A percentile compares a stretch with the other conserved stretches of the same genome.
Evolutionary conservation across 768 basidiomycete species (phyloP).

Genomic region (Mycena vitilis): DNA sequence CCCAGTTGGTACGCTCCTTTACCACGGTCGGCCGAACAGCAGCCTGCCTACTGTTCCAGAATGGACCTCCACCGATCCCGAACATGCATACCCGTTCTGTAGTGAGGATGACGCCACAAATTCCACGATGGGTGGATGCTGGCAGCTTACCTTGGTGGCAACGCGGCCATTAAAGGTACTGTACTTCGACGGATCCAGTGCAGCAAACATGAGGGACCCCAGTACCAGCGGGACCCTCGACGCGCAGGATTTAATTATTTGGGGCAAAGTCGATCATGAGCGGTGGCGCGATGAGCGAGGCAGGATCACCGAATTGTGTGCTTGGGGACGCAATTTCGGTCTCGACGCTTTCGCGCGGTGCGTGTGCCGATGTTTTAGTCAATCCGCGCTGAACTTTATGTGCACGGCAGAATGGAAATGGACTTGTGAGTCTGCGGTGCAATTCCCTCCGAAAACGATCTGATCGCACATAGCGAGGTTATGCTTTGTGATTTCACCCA

Average conservation of each 20-base stretch:
- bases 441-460: not conserved
- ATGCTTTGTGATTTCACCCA: not conserved
- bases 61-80: constrained; percentile 40
- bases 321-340: not conserved
- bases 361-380: not conserved
- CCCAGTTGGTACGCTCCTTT: constrained; percentile 40
- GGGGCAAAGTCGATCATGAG: not conserved
- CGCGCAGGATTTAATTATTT: not conserved
- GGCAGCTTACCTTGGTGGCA: constrained; percentile 40
- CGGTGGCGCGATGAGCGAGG: not conserved
- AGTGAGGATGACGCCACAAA: not conserved
- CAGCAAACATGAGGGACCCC: not conserved
- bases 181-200: not conserved
- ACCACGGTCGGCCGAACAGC: constrained; percentile 37
- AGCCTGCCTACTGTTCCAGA: constrained; percentile 28
- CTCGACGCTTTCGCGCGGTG: not conserved
- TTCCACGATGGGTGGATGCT: constrained; percentile 41
- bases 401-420: not conserved
- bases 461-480: not conserved
- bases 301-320: not conserved
- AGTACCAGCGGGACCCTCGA: not conserved
- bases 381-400: not conserved
- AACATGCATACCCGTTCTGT: constrained; percentile 35
- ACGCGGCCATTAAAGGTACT: constrained; percentile 13
- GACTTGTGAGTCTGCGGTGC: not conserved